phyloP scores from a whole-genome alignment of 192 early-diverging fungal genomes.

The Funneliformis mosseae region DNA sequence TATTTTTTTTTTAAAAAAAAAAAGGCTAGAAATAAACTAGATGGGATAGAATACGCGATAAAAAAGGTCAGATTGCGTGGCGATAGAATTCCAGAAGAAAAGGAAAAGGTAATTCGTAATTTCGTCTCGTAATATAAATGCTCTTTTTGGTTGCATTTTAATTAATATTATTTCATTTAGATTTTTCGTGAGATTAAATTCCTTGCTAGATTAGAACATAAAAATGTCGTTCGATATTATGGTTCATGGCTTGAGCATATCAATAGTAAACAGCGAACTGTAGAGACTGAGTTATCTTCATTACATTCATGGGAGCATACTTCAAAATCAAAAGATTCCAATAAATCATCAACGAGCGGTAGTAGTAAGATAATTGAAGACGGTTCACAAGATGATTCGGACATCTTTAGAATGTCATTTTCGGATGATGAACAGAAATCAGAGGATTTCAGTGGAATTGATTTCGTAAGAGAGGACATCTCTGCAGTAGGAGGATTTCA shows the following conservation, averaged over 20 bases:
- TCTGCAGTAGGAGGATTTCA: neutral
- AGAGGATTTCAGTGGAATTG: slow-evolving; percentile 39
- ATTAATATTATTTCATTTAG: slow-evolving; percentile 41
- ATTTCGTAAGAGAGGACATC: slow-evolving; percentile 35
- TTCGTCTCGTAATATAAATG: neutral
- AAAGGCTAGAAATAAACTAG: slow-evolving; percentile 81
- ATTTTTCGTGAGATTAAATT: slow-evolving; percentile 92
- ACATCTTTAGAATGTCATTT: slow-evolving; percentile 32
- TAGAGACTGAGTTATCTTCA: slow-evolving; percentile 22
- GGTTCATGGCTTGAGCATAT: slow-evolving; percentile 86
- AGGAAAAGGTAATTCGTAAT: slow-evolving; percentile 16
- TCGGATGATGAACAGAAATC: neutral
- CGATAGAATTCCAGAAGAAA: slow-evolving; percentile 37
- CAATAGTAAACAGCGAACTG: slow-evolving; percentile 34
- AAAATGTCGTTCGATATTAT: slow-evolving; percentile 93
- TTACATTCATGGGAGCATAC: neutral
- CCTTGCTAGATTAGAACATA: slow-evolving; percentile 81
- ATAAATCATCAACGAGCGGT: neutral
- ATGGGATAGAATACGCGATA: slow-evolving; percentile 89
- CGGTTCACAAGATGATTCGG: slow-evolving; percentile 35
- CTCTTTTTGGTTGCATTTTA: slow-evolving; percentile 52
- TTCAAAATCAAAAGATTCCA: slow-evolving; percentile 28
- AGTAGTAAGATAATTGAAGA: slow-evolving; percentile 38
- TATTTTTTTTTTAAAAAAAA: neutral
- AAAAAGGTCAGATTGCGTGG: slow-evolving; percentile 79